Percentiles rank a stretch among this genome's conserved stretches.
phyloP scores from a whole-genome alignment of 2,329 filamentous ascomycete species.

The Aspergillus floridensis region DNA sequence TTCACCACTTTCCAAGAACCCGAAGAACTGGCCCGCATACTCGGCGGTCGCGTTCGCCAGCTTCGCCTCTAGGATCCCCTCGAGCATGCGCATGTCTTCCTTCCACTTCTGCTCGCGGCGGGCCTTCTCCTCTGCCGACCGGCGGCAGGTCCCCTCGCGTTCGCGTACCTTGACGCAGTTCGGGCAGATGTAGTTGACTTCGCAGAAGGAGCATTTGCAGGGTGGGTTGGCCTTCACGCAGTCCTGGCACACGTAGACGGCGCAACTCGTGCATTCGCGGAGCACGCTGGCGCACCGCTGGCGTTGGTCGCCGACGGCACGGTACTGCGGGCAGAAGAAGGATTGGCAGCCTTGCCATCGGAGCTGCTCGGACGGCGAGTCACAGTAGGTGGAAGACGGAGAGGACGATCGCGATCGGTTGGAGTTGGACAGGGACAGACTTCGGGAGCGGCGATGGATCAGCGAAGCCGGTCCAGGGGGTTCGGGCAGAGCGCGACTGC shows the following conservation, averaged over 20 bases:
- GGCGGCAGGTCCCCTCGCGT: slow-evolving; percentile 40
- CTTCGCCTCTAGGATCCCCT: slow-evolving; percentile 40
- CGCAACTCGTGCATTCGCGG: slow-evolving; percentile 46
- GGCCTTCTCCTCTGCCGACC: slow-evolving; percentile 38
- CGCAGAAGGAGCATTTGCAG: slow-evolving; percentile 46
- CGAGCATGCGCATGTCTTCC: slow-evolving; percentile 40
- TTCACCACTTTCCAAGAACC: slow-evolving; percentile 22
- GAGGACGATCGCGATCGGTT: slow-evolving; percentile 43
- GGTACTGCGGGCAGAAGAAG: slow-evolving; percentile 47
- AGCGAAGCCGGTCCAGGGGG: slow-evolving; percentile 15
- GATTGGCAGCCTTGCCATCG: slow-evolving; percentile 50
- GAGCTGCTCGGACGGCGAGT: slow-evolving; percentile 35
- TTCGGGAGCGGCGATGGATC: slow-evolving; percentile 33
- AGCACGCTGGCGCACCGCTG: slow-evolving; percentile 45
- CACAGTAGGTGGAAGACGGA: slow-evolving; percentile 37
- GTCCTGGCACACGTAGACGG: slow-evolving; percentile 47
- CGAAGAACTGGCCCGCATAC: slow-evolving; percentile 43
- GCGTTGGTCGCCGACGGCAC: slow-evolving; percentile 45
- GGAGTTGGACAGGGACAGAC: slow-evolving; percentile 40
- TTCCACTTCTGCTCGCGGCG: slow-evolving; percentile 42
- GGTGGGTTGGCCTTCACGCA: slow-evolving; percentile 42
- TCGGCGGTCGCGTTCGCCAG: slow-evolving; percentile 44
- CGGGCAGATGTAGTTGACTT: slow-evolving; percentile 44
- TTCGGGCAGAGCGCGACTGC: slow-evolving; percentile 14
- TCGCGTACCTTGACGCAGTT: slow-evolving; percentile 43